Percentiles rank a stretch among this genome's conserved stretches.
These are phyloP conservation scores for Pythium insidiosum DNA, from an alignment of 352 stramenopile genomes.

Conservation along the genomic window DNA sequence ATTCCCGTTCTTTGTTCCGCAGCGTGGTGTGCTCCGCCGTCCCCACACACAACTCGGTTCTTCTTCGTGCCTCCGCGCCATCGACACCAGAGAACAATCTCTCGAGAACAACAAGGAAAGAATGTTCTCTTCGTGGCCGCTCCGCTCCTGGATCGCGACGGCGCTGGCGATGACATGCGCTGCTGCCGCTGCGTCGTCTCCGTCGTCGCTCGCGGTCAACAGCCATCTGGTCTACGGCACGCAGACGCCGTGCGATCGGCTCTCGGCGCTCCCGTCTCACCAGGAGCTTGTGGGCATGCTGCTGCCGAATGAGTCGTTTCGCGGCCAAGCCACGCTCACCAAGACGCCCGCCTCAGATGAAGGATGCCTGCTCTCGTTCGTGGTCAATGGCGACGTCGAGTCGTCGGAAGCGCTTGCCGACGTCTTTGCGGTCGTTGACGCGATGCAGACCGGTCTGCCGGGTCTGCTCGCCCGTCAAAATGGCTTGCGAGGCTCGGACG, in stretches of 20 bases:
- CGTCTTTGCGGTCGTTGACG: slow-evolving; percentile 8
- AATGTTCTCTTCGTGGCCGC: slow-evolving; percentile 1
- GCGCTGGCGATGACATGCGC: neutral
- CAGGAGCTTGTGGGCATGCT: slow-evolving; percentile 10
- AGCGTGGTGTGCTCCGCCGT: too few relatives aligned
- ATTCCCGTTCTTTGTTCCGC: too few relatives aligned
- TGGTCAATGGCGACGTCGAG: slow-evolving; percentile 4
- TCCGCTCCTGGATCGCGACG: neutral
- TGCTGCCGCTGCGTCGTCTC: neutral
- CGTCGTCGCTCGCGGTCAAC: slow-evolving; percentile 2
- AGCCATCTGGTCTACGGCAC: slow-evolving; percentile 21
- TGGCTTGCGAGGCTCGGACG: slow-evolving; percentile 1
- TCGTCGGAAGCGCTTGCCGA: neutral
- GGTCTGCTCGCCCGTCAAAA: slow-evolving; percentile 6
- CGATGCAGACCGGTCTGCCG: slow-evolving; percentile 11
- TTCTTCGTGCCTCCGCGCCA: too few relatives aligned
- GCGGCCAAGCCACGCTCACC: slow-evolving; percentile 7
- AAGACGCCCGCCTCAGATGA: slow-evolving; percentile 2
- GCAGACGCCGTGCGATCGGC: slow-evolving; percentile 5
- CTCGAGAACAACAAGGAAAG: neutral
- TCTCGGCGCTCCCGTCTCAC: neutral
- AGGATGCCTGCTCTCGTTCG: slow-evolving; percentile 14
- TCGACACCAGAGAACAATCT: too few relatives aligned
- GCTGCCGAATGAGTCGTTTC: slow-evolving; percentile 6
- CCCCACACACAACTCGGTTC: too few relatives aligned